Percentiles rank a stretch among this genome's conserved stretches.
These are phyloP conservation scores for Allomyces macrogynus DNA, from an alignment of 192 early-diverging fungal species.

Conservation along the genomic window DNA sequence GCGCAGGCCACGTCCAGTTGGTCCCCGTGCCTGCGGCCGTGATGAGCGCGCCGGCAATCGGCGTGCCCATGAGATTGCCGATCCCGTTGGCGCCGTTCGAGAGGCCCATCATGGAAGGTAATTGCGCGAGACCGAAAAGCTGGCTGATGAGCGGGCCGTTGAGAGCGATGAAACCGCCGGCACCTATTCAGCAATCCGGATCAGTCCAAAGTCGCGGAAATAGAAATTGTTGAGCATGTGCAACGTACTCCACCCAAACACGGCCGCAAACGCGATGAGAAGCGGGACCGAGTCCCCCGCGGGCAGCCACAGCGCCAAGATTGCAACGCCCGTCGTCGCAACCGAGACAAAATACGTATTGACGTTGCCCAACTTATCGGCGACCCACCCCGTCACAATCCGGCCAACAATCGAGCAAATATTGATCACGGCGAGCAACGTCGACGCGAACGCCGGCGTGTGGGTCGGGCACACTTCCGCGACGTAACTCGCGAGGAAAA, in stretches of 20 bases:
- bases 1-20: background rate
- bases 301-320: background rate
- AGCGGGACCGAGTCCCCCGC: background rate
- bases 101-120: background rate
- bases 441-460: background rate
- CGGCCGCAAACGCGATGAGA: background rate
- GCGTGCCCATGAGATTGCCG: background rate
- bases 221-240: too few species aligned
- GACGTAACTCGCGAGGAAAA: background rate
- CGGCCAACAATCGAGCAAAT: background rate
- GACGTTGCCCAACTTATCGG: background rate
- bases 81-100: background rate
- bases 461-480: constrained; percentile 11
- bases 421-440: background rate
- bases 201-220: too few species aligned
- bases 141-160: background rate
- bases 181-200: too few species aligned
- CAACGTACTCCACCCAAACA: background rate
- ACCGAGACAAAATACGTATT: background rate
- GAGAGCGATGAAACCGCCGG: background rate
- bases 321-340: background rate
- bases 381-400: background rate
- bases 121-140: background rate
- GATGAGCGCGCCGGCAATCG: background rate
- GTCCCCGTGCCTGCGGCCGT: background rate